Conservation (phyloP, 768 basidiomycete species). For the Trametes cubensis region DNA sequence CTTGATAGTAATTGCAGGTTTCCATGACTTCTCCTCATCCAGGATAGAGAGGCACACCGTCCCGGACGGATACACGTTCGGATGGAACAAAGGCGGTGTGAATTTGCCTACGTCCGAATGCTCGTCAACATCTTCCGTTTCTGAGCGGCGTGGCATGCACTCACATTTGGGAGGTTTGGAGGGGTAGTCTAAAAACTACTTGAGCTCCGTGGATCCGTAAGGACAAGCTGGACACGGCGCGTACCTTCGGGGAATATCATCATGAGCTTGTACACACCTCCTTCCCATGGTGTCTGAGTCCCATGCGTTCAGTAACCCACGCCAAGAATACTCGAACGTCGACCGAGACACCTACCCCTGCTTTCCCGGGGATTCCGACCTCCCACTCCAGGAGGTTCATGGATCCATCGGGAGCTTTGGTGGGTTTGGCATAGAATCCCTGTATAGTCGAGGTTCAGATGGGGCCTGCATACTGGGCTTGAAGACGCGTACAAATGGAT, state of each 20-base stretch:
- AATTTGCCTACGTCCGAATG: slow-evolving; percentile 78
- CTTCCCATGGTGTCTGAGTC: slow-evolving; percentile 91
- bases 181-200: slow-evolving; percentile 71
- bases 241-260: slow-evolving; percentile 98
- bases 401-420: slow-evolving; percentile 87
- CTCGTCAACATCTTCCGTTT: slow-evolving; percentile 5
- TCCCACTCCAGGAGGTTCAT: slow-evolving; percentile 99
- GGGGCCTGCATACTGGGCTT: neutral
- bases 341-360: slow-evolving; percentile 59
- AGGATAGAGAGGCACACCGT: slow-evolving; percentile 97
- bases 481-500: slow-evolving; percentile 82
- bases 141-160: slow-evolving; percentile 27
- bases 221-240: slow-evolving; percentile 20
- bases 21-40: slow-evolving; percentile 99
- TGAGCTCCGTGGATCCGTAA: slow-evolving; percentile 27
- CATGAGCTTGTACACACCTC: slow-evolving; percentile 88
- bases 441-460: slow-evolving; percentile 36
- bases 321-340: slow-evolving; percentile 23
- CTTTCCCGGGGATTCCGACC: slow-evolving; percentile 96
- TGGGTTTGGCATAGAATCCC: slow-evolving; percentile 97
- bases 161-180: slow-evolving; percentile 92
- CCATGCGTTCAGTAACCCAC: slow-evolving; percentile 29
- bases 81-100: slow-evolving; percentile 92
- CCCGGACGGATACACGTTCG: slow-evolving; percentile 98
- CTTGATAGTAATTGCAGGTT: slow-evolving; percentile 98